A percentile compares a stretch with the other conserved stretches of the same genome.
Evolutionary conservation across 371 early-diverging fungal genomes (phyloP).

Genomic region (Mucor irregularis): DNA sequence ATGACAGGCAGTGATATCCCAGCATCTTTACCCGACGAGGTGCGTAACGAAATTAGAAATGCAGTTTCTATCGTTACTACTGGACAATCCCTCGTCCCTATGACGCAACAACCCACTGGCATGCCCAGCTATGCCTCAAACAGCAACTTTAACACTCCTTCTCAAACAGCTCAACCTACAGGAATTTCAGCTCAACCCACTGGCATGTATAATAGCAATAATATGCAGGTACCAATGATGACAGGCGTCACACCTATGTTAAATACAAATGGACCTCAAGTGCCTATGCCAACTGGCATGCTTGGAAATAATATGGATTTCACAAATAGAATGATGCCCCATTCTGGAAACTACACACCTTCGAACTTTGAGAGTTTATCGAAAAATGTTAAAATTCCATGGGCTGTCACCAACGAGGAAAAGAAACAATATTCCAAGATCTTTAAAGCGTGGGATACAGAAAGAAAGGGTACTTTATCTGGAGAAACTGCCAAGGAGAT

Average conservation of each 20-base stretch:
- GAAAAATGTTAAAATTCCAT: slow-evolving; percentile 51
- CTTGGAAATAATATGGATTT: slow-evolving; percentile 40
- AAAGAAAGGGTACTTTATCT: slow-evolving; percentile 71
- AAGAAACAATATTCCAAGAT: slow-evolving; percentile 79
- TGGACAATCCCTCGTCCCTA: neutral
- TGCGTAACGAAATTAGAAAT: slow-evolving; percentile 19
- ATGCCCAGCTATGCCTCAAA: too few relatives aligned
- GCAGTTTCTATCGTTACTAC: slow-evolving; percentile 18
- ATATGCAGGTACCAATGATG: slow-evolving; percentile 39
- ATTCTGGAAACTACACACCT: slow-evolving; percentile 17
- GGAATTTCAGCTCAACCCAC: slow-evolving; percentile 17
- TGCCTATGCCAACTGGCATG: slow-evolving; percentile 49
- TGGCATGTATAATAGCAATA: slow-evolving; percentile 4
- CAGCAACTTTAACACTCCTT: too few relatives aligned
- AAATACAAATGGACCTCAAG: slow-evolving; percentile 17
- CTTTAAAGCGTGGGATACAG: slow-evolving; percentile 88
- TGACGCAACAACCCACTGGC: slow-evolving; percentile 10
- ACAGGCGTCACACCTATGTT: too few relatives aligned
- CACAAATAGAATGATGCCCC: slow-evolving; percentile 53
- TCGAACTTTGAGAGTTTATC: slow-evolving; percentile 32
- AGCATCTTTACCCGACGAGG: slow-evolving; percentile 31
- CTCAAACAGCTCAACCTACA: slow-evolving; percentile 4
- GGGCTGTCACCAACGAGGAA: slow-evolving; percentile 84
- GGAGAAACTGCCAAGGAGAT: slow-evolving; percentile 84
- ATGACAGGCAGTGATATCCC: slow-evolving; percentile 52